Evolutionary conservation across 1,139 yeast genomes (phyloP).

Genomic region (Lodderomyces oxycetoniae): DNA sequence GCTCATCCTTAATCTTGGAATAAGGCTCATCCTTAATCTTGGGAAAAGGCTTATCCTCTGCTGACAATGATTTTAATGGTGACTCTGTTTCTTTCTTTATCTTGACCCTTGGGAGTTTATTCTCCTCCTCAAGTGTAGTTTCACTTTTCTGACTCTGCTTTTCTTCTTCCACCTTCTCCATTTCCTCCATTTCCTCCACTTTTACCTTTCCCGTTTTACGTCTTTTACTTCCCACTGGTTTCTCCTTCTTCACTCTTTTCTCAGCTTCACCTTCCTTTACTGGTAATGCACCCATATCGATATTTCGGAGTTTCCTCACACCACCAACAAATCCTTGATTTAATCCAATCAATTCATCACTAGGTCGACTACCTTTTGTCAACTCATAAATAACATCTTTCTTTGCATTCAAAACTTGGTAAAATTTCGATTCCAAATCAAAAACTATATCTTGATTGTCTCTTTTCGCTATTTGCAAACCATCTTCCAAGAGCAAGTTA

Average conservation of each 20-base stretch:
- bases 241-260: conserved; percentile 4
- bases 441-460: conserved; percentile 26
- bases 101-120: too few relatives aligned
- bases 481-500: conserved; percentile 14
- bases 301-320: conserved; percentile 1
- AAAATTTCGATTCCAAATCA: conserved; percentile 36
- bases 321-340: conserved; percentile 5
- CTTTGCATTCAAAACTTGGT: conserved; percentile 33
- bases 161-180: conserved; percentile 1
- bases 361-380: conserved; percentile 4
- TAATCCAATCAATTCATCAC: conserved; percentile 9
- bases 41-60: too few relatives aligned
- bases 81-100: too few relatives aligned
- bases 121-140: conserved; percentile 3
- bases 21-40: too few relatives aligned
- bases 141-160: neutral
- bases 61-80: too few relatives aligned
- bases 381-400: conserved; percentile 35
- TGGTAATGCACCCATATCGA: neutral
- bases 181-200: too few relatives aligned
- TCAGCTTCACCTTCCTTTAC: neutral
- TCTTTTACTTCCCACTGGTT: too few relatives aligned
- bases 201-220: too few relatives aligned
- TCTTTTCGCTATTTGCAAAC: conserved; percentile 16
- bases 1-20: too few relatives aligned